Evolutionary conservation across 2,329 filamentous ascomycete species (phyloP).

Genomic region (Zasmidium citrigriseum): DNA sequence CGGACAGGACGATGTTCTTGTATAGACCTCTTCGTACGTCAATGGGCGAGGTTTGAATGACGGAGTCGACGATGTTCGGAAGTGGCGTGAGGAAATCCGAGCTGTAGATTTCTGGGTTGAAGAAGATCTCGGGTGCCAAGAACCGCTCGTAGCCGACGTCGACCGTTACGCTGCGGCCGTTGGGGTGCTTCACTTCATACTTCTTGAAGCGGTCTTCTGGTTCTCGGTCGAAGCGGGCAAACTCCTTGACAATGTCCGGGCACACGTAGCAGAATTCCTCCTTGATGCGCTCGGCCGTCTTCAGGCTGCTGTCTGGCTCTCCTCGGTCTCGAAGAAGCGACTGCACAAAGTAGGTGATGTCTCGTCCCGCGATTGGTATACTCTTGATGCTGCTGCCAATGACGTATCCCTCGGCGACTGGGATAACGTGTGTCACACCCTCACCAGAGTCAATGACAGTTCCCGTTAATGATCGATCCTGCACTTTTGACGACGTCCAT

Average conservation of each 20-base stretch:
- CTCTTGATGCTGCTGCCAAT: conserved; percentile 99
- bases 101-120: conserved; percentile 99
- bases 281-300: conserved; percentile 97
- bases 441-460: conserved; percentile 99
- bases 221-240: conserved; percentile 89
- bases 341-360: conserved; percentile 99
- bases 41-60: conserved; percentile 97
- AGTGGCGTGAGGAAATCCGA: conserved; percentile 97
- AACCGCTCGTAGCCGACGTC: conserved; percentile 98
- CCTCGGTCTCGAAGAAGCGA: conserved; percentile 92
- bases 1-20: conserved; percentile 99
- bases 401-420: conserved; percentile 96
- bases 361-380: conserved; percentile 94
- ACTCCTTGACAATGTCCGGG: conserved; percentile 98
- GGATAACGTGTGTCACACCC: conserved; percentile 98
- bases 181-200: conserved; percentile 82
- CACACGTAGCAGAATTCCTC: conserved; percentile 98
- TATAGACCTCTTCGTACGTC: conserved; percentile 95
- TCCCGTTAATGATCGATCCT: conserved; percentile 91
- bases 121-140: conserved; percentile 97
- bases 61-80: conserved; percentile 89
- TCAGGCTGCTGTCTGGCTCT: conserved; percentile 93
- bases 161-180: conserved; percentile 79
- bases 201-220: conserved; percentile 81
- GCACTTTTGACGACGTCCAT: conserved; percentile 98